These are phyloP conservation scores for Trichoderma asperellum DNA, from an alignment of 2,329 filamentous ascomycete genomes.

Conservation along the genomic window DNA sequence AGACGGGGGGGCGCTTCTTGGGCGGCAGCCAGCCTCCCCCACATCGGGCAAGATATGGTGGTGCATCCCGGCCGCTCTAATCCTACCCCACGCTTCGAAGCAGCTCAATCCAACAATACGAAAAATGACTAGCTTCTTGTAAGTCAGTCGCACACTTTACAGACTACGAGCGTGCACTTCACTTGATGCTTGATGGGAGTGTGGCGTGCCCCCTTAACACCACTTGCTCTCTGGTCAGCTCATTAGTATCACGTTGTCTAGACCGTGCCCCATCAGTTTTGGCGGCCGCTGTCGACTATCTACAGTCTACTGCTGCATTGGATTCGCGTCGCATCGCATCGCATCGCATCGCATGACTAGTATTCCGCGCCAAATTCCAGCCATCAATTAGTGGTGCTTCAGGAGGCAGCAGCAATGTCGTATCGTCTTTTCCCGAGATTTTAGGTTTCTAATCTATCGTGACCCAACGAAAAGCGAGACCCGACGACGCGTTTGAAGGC, in stretches of 20 bases:
- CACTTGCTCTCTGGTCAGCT: conserved; percentile 2
- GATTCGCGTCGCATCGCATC: background rate
- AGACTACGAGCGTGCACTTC: background rate
- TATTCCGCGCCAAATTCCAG: background rate
- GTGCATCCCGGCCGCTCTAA: conserved; percentile 1
- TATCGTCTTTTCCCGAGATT: background rate
- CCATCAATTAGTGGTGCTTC: background rate
- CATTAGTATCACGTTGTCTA: conserved; percentile 21
- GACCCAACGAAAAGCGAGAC: background rate
- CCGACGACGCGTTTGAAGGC: background rate
- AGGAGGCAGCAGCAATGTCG: background rate
- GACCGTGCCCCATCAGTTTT: background rate
- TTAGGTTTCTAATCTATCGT: conserved; percentile 11
- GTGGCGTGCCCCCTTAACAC: conserved; percentile 7
- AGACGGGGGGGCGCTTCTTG: conserved; percentile 4
- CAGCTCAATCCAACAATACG: conserved; percentile 2
- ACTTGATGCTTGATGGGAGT: background rate
- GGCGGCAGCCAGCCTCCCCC: conserved; percentile 4
- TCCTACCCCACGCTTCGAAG: conserved; percentile 20
- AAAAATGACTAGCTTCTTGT: conserved; percentile 7
- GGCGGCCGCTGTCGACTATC: background rate
- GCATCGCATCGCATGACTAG: background rate
- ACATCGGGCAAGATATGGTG: conserved; percentile 15
- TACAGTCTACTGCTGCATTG: background rate
- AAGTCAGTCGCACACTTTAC: background rate